Evolutionary conservation across 2,329 filamentous ascomycete species (phyloP), one percentile per base, ranked within the genome.

Genomic region (Aspergillus uvarum): DNA sequence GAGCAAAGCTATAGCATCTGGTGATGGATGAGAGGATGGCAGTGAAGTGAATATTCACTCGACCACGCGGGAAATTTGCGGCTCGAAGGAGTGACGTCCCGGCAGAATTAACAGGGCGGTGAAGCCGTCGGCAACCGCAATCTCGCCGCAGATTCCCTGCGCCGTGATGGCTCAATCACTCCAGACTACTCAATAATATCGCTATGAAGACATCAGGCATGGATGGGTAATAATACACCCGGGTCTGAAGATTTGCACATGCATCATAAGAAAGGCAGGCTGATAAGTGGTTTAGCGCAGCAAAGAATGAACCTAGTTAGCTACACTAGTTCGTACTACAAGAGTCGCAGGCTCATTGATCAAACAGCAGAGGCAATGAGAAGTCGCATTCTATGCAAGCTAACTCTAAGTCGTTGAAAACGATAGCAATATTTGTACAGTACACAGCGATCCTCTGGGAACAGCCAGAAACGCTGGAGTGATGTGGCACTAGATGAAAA

Each of bases 81-180:
- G 60, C 29, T 62, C 50, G 61, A 29, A 7, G 26, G 55, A 55
- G 51, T 58, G 59, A 62, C 50, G 62, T 48, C 47, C 54, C 50
- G 65, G 63, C 63, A 65, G 58, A 68, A 66, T 48, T 7, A 8
- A 16, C 4, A 16, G 53, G 50, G 66, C 65, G 65, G 65, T 66
- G 54, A 53, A 1, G 1, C n/a, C 10, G 24, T 26, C 6, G 31
- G 60, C 48, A 61, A 56, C 58, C 32, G 49, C 29, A 19, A 32
- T 31, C 12, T 29, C 35, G 50, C 54, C 47, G 54, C 54, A 16
- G 12, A 35, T 16, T 16, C 14, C 32, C 22, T 22, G 22, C 22
- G 22, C 22, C 22, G 22, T 3, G 22, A 22, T 2, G 22, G 22
- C 22, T 22, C 32, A 35, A 16, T 35, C 32, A 35, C 10, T 35